Percentiles rank a stretch among this genome's conserved stretches.
Conservation (phyloP, 371 early-diverging fungal species). For the Zopfochytrium polystomum region DNA sequence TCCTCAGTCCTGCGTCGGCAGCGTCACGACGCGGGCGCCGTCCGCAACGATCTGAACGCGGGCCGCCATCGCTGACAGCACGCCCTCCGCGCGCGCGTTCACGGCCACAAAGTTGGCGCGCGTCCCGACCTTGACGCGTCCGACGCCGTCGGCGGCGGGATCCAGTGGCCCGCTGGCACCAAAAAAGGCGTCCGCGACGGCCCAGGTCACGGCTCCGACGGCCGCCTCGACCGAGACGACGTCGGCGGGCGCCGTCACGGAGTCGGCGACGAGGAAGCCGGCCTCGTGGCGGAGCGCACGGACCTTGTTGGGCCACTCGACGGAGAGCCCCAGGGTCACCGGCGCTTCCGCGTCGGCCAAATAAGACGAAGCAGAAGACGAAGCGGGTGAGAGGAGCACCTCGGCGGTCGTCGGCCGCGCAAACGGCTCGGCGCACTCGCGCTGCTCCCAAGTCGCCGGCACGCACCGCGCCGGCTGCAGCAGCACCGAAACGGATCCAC, state of each 20-base stretch:
- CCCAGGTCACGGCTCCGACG: constrained; percentile 68
- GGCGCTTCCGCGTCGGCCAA: too few species aligned
- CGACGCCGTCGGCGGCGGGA: constrained; percentile 9
- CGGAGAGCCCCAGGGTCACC: constrained; percentile 3
- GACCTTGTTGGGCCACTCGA: constrained; percentile 42
- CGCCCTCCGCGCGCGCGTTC: constrained; percentile 22
- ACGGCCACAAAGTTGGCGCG: constrained; percentile 31
- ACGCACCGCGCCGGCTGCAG: constrained; percentile 65
- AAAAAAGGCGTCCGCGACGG: constrained; percentile 63
- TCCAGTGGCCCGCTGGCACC: too few species aligned
- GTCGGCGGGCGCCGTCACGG: too few species aligned
- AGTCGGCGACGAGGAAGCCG: too few species aligned
- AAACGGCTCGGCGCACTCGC: constrained; percentile 61
- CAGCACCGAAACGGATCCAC: constrained; percentile 56
- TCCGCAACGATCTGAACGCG: constrained; percentile 14
- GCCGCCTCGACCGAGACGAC: too few species aligned
- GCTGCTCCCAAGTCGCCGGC: constrained; percentile 63
- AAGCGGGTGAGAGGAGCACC: constrained; percentile 62
- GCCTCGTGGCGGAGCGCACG: constrained; percentile 74
- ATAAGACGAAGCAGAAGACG: too few species aligned
- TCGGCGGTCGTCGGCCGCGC: constrained; percentile 60
- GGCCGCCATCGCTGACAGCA: constrained; percentile 1
- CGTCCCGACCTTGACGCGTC: constrained; percentile 28
- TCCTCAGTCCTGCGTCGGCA: constrained; percentile 16
- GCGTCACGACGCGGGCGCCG: constrained; percentile 10